Evolutionary conservation across 352 stramenopile species (phyloP).

Genomic region (Pythium folliculosum): DNA sequence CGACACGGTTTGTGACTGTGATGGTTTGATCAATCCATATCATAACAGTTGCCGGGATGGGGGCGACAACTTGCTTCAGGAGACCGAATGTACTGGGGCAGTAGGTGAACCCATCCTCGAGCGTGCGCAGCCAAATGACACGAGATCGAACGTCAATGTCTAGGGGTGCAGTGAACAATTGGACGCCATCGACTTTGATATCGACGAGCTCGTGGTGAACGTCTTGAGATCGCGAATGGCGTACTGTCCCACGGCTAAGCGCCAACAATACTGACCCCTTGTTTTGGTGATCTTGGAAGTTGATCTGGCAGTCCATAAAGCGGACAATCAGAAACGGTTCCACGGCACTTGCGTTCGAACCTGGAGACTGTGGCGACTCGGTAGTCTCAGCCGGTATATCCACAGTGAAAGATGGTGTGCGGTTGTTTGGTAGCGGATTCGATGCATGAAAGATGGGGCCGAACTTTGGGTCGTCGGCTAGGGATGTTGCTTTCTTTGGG

Average conservation of each 20-base stretch:
- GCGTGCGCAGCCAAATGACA: constrained; percentile 62
- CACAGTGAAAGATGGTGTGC: constrained; percentile 19
- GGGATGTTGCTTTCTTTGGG: constrained; percentile 64
- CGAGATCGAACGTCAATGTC: constrained; percentile 75
- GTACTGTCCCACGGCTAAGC: constrained; percentile 59
- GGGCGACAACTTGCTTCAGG: constrained; percentile 64
- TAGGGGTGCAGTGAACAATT: constrained; percentile 67
- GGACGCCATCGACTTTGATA: constrained; percentile 60
- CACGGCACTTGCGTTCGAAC: constrained; percentile 21
- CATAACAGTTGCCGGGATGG: constrained; percentile 55
- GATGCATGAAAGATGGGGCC: constrained; percentile 48
- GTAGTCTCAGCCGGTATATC: not conserved
- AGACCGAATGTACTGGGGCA: constrained; percentile 62
- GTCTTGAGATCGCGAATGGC: constrained; percentile 56
- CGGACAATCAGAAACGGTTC: constrained; percentile 69
- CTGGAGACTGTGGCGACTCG: constrained; percentile 1
- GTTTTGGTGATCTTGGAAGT: constrained; percentile 60
- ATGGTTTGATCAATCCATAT: constrained; percentile 57
- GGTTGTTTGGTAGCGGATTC: constrained; percentile 28
- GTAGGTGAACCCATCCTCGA: constrained; percentile 53
- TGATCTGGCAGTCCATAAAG: constrained; percentile 82
- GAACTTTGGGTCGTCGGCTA: constrained; percentile 75
- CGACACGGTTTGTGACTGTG: constrained; percentile 42
- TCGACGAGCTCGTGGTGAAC: constrained; percentile 53
- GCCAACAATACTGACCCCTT: constrained; percentile 74